A percentile compares a stretch with the other conserved stretches of the same genome.
Evolutionary conservation across 2,329 filamentous ascomycete species (phyloP).

Genomic region (Botrytis paeoniae): DNA sequence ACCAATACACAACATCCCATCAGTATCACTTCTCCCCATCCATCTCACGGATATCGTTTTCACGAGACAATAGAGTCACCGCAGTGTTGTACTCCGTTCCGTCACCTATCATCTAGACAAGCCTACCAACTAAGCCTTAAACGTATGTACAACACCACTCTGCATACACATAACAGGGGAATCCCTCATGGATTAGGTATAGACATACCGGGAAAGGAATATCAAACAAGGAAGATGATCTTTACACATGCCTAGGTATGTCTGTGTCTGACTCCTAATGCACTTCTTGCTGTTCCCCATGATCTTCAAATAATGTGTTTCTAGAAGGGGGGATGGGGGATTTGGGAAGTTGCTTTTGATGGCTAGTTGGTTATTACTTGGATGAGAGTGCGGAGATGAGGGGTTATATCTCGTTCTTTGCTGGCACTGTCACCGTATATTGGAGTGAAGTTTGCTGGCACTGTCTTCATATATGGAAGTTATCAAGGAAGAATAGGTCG

Average conservation of each 20-base stretch:
- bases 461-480: not conserved
- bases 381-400: conserved; percentile 24
- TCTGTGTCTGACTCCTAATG: not conserved
- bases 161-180: not conserved
- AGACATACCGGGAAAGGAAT: not conserved
- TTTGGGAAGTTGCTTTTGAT: not conserved
- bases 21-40: not conserved
- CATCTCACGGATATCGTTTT: not conserved
- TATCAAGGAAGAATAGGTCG: not conserved
- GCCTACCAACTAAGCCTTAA: not conserved
- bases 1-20: not conserved
- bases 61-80: not conserved
- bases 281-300: not conserved
- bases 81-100: not conserved
- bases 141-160: not conserved
- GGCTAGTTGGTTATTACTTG: not conserved
- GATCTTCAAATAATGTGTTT: not conserved
- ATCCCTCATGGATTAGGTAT: not conserved
- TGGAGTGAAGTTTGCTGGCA: no score
- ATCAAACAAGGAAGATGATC: not conserved
- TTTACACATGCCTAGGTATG: not conserved
- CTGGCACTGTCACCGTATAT: not conserved
- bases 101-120: not conserved
- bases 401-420: conserved; percentile 36
- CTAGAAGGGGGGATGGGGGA: not conserved